Evolutionary conservation across 75 land plant species (phyloP).

Genomic region (Selaginella tamariscina): DNA sequence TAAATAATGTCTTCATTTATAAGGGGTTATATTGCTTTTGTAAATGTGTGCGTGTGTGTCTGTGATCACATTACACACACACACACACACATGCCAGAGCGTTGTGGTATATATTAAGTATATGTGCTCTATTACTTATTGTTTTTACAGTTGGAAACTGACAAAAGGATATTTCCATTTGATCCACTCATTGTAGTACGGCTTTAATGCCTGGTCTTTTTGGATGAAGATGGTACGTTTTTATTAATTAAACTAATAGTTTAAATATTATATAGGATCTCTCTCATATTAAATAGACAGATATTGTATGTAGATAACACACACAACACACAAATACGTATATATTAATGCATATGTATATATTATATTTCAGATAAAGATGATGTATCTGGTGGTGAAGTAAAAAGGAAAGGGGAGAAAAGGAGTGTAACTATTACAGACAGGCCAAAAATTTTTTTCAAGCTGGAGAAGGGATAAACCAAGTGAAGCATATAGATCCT

Average conservation of each 20-base stretch:
- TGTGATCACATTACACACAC: not conserved
- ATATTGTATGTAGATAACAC: not conserved
- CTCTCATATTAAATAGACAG: not conserved
- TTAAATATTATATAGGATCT: not conserved
- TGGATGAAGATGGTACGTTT: conserved; percentile 12
- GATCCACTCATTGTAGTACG: conserved; percentile 24
- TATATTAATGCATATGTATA: not conserved
- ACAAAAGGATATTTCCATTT: conserved; percentile 30
- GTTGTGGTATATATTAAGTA: not conserved
- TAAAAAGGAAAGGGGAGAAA: conserved; percentile 2
- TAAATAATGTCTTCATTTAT: too few species aligned
- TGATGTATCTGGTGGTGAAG: not conserved
- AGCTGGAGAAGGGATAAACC: not conserved
- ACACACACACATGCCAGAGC: too few species aligned
- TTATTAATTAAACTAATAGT: conserved; percentile 16
- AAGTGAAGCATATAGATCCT: conserved; percentile 4
- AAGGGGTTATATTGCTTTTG: not conserved
- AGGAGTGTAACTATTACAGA: not conserved
- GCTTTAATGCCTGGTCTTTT: conserved; percentile 13
- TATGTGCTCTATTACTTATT: not conserved
- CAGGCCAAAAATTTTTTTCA: conserved; percentile 2
- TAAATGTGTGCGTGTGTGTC: not conserved
- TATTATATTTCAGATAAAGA: conserved; percentile 4
- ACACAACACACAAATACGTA: not conserved
- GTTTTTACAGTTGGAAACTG: conserved; percentile 22